Base-by-base conservation (phyloP, 768 basidiomycete genomes). In the Suillus bovinus region DNA sequence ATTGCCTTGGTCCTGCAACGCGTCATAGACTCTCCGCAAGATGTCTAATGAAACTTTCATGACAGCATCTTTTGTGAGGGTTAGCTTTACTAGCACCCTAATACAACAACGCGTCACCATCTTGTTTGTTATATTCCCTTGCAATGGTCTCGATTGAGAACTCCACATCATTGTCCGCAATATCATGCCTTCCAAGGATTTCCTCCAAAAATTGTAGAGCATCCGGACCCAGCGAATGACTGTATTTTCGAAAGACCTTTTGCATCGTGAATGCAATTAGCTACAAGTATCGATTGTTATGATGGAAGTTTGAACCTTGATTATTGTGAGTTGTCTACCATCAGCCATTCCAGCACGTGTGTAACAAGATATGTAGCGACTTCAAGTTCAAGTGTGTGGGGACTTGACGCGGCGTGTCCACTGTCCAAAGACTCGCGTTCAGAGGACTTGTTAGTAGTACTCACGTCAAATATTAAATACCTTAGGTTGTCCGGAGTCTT, bases 71-170 rank as follows among this genome's bases (percentile, higher is more conserved):
- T 61, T 44, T 46, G 62, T 58, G 54, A 63, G n/a, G 9, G 34
- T 39, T 53, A 34, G 39, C 14, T 31, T 9, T 41, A 20, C 20
- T 31, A 52, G 20, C 55, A 11, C 10, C 27, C 10, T 24, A 24
- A 39, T 17, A 8, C 27, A 11, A 36, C 8, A 34, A 70, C 78
- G 46, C 65, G 54, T 55, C 44, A 87, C 93, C 93, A 79, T 94
- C 93, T 74, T 95, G 93, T 68, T 88, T 91, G 68, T 93, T 93
- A 68, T 94, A 95, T 67, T 93, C 92, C 65, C 90, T 86, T 9
- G 92, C 92, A 33, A 95, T 81, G 49, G 86, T 84, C 68, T 94
- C 93, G 14, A 94, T 76, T 49, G 91, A 90, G 44, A 80, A 80
- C 64, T 93, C 91, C 20, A 90, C 78, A 50, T 91, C 88, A 33